Conservation (phyloP, 495 filamentous ascomycete species). For the Patellaria atrata region DNA sequence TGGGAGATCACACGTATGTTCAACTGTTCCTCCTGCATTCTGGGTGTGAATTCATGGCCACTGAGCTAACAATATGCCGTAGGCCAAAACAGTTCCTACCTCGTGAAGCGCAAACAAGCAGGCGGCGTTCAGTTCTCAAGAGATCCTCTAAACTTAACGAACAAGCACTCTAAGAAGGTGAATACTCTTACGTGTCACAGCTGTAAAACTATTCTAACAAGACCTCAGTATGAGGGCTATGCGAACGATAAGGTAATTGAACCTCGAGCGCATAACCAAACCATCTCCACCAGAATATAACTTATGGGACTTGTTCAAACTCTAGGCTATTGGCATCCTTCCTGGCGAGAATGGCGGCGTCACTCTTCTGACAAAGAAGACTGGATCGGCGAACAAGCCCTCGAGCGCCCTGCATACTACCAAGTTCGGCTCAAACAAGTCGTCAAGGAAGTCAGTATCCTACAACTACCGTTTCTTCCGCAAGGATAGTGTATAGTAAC, state of each 20-base stretch:
- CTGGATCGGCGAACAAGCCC: conserved; percentile 52
- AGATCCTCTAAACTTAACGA: conserved; percentile 80
- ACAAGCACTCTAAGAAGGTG: conserved; percentile 87
- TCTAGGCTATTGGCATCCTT: conserved; percentile 68
- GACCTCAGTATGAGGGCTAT: conserved; percentile 57
- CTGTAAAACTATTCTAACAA: conserved; percentile 8
- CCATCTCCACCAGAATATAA: not conserved
- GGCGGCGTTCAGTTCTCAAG: conserved; percentile 80
- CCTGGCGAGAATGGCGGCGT: conserved; percentile 53
- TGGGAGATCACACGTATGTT: conserved; percentile 81
- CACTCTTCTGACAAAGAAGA: conserved; percentile 70
- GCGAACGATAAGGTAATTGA: conserved; percentile 94
- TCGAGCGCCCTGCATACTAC: conserved; percentile 45
- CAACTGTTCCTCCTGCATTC: not conserved
- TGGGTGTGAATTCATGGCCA: not conserved
- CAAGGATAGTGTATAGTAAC: conserved; percentile 1
- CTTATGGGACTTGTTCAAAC: not conserved
- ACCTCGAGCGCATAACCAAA: conserved; percentile 14
- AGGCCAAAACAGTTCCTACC: conserved; percentile 71
- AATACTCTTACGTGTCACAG: conserved; percentile 8
- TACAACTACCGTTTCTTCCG: not conserved
- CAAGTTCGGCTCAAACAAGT: conserved; percentile 52
- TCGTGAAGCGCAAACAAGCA: conserved; percentile 69
- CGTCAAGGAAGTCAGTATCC: conserved; percentile 62
- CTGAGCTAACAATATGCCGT: conserved; percentile 11